phyloP scores from a whole-genome alignment of 2,329 filamentous ascomycete species.

The Neofusicoccum parvum region DNA sequence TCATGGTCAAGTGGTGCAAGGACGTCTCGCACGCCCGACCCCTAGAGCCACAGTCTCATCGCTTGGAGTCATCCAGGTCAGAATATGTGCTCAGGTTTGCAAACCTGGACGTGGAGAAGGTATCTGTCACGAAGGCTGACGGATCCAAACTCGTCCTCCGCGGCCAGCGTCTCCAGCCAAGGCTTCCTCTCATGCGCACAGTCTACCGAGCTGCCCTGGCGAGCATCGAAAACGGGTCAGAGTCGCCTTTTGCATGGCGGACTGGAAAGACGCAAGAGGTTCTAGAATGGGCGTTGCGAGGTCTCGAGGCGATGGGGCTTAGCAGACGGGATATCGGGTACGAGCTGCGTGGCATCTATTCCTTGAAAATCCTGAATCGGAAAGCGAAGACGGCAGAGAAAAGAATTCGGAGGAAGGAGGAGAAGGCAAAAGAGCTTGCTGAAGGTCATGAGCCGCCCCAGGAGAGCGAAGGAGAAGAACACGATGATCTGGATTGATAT shows the following conservation, averaged over 20 bases:
- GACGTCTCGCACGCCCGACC: background rate
- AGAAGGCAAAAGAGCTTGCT: background rate
- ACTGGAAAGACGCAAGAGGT: background rate
- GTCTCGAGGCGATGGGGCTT: background rate
- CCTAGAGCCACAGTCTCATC: background rate
- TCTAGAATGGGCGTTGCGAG: background rate
- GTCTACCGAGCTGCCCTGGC: background rate
- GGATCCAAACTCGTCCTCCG: background rate
- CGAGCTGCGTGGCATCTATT: background rate
- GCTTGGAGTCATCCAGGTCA: no score
- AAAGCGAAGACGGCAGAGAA: background rate
- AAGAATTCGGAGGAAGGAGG: background rate
- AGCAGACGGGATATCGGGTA: background rate
- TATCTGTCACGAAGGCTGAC: background rate
- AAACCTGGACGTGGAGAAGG: background rate
- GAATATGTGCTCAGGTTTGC: background rate
- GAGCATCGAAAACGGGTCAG: background rate
- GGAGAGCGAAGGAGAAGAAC: no score
- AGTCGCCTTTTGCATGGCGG: background rate
- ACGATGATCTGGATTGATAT: no score
- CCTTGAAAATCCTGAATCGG: no score
- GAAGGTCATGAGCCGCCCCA: background rate
- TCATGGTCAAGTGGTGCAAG: conserved; percentile 53
- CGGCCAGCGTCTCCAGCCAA: background rate
- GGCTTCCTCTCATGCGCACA: conserved; percentile 3